These are phyloP conservation scores for Magnaporthiopsis incrustans DNA, from an alignment of 2,329 filamentous ascomycete genomes.

Conservation along the genomic window DNA sequence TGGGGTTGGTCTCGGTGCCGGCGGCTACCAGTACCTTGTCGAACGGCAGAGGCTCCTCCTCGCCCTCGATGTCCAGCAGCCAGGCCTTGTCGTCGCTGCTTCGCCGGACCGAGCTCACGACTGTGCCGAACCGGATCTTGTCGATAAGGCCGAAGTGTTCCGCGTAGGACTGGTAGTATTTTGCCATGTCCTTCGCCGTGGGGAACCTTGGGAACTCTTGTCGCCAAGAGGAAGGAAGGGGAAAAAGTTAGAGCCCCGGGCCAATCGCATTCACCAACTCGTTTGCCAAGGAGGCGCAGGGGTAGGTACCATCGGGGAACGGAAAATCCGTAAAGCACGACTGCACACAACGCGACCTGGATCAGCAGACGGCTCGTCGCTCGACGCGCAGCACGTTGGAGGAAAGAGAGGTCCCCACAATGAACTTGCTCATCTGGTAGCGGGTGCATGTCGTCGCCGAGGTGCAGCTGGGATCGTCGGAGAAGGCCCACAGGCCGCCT, in stretches of 20 bases:
- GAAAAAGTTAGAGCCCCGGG: background rate
- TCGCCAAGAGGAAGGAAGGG: background rate
- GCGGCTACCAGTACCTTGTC: constrained; percentile 14
- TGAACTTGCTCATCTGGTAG: constrained; percentile 11
- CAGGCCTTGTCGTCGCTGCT: constrained; percentile 18
- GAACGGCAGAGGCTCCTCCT: constrained; percentile 15
- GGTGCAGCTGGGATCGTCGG: constrained; percentile 25
- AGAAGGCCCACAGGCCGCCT: constrained; percentile 36
- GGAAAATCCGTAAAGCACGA: constrained; percentile 29
- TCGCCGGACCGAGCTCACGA: constrained; percentile 13
- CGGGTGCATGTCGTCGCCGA: constrained; percentile 21
- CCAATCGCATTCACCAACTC: background rate
- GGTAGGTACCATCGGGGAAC: constrained; percentile 15
- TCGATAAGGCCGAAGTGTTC: constrained; percentile 22
- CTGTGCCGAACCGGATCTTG: constrained; percentile 18
- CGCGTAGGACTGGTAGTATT: constrained; percentile 26
- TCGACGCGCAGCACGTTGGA: background rate
- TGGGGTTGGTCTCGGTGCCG: constrained; percentile 10
- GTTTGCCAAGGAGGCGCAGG: background rate
- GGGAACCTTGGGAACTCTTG: constrained; percentile 18
- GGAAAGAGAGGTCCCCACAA: background rate
- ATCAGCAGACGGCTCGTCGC: background rate
- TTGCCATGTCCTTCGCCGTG: constrained; percentile 18
- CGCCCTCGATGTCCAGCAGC: constrained; percentile 20
- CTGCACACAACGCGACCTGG: constrained; percentile 12